Conservation (phyloP, 2,329 filamentous ascomycete species). For the Harringtonia lauricola region DNA sequence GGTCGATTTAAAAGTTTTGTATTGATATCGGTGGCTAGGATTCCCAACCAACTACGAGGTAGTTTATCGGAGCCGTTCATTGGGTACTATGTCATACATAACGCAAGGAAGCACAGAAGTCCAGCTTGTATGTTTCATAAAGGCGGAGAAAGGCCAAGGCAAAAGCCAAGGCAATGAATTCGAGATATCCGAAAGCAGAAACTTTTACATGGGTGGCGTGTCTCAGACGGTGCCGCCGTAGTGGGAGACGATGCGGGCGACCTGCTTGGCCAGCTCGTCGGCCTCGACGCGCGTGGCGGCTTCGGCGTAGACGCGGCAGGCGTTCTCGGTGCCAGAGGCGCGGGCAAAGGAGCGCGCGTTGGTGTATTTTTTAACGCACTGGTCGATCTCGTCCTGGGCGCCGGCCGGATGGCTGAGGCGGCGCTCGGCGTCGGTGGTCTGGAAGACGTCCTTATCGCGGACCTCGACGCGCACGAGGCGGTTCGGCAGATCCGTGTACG, state of each 20-base stretch:
- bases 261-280: conserved; percentile 78
- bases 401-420: conserved; percentile 70
- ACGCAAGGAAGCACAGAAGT: too few species aligned
- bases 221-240: conserved; percentile 23
- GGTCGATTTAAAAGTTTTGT: too few species aligned
- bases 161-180: too few species aligned
- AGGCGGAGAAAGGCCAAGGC: too few species aligned
- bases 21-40: too few species aligned
- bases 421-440: conserved; percentile 85
- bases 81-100: too few species aligned
- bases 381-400: conserved; percentile 77
- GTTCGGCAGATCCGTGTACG: conserved; percentile 90
- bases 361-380: conserved; percentile 79
- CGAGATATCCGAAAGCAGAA: too few species aligned
- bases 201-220: too few species aligned
- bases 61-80: too few species aligned
- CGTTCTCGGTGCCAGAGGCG: conserved; percentile 91
- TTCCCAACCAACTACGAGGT: too few species aligned
- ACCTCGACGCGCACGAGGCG: conserved; percentile 91
- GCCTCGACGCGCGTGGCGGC: conserved; percentile 82
- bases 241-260: conserved; percentile 63
- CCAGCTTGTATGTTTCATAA: too few species aligned
- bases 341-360: conserved; percentile 84
- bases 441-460: conserved; percentile 75
- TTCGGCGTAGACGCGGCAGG: conserved; percentile 91